Evolutionary conservation across 805 yeast genomes (phyloP).

Genomic region (Candida ipomoeae): DNA sequence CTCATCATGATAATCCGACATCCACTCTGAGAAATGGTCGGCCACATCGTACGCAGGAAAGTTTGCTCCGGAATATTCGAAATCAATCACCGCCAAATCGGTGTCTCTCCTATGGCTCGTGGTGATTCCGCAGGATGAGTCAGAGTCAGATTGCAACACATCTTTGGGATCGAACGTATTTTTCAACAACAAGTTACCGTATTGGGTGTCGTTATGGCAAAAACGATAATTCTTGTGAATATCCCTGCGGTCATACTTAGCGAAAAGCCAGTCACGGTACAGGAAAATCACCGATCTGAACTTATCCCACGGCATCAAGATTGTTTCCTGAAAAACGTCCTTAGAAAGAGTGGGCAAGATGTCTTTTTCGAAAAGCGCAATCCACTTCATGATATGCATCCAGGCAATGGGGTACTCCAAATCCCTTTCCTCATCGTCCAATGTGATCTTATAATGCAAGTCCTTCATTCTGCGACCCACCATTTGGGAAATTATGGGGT

Average conservation of each 20-base stretch:
- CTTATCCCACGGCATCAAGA: constrained; percentile 44
- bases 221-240: constrained; percentile 58
- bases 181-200: constrained; percentile 80
- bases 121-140: constrained; percentile 12
- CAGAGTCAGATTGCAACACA: constrained; percentile 22
- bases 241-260: constrained; percentile 41
- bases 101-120: constrained; percentile 33
- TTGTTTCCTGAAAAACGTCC: constrained; percentile 32
- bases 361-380: constrained; percentile 38
- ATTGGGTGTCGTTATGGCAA: constrained; percentile 96
- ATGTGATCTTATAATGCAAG: constrained; percentile 72
- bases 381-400: constrained; percentile 72
- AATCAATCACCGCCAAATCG: constrained; percentile 88
- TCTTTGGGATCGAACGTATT: constrained; percentile 48
- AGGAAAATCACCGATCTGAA: constrained; percentile 46
- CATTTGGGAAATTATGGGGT: constrained; percentile 70
- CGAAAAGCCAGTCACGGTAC: constrained; percentile 63
- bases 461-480: constrained; percentile 97
- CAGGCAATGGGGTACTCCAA: constrained; percentile 62
- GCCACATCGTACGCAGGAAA: constrained; percentile 86
- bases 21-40: constrained; percentile 96
- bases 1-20: constrained; percentile 81
- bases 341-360: constrained; percentile 35
- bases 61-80: constrained; percentile 92
- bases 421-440: constrained; percentile 52